These are phyloP conservation scores for Colletotrichum falcatum DNA, from an alignment of 2,329 filamentous ascomycete species.

Conservation along the genomic window DNA sequence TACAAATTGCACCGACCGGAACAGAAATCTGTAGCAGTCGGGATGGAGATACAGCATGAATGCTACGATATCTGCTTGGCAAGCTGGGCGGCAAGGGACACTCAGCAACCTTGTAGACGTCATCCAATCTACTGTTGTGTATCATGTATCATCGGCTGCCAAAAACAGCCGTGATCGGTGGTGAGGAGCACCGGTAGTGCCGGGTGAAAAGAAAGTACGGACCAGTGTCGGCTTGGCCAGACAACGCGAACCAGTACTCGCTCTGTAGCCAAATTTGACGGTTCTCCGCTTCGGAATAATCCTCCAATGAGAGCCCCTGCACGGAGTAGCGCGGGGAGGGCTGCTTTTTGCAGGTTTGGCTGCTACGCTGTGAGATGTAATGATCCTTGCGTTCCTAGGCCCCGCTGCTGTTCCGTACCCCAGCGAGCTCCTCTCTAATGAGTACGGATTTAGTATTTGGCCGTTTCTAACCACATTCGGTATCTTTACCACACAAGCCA, in stretches of 20 bases:
- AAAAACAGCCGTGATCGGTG: constrained; percentile 16
- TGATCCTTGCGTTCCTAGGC: constrained; percentile 29
- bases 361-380: constrained; percentile 14
- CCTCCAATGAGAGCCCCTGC: constrained; percentile 26
- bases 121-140: constrained; percentile 18
- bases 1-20: constrained; percentile 27
- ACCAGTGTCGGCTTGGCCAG: constrained; percentile 4
- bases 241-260: neutral
- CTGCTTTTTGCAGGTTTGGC: constrained; percentile 2
- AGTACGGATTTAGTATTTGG: no score
- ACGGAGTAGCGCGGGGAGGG: constrained; percentile 3
- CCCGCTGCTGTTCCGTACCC: neutral
- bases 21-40: neutral
- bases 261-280: neutral
- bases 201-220: constrained; percentile 1
- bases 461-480: no score
- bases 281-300: constrained; percentile 6
- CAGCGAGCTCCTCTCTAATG: no score
- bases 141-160: neutral
- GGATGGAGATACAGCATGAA: constrained; percentile 7
- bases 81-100: neutral
- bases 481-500: no score
- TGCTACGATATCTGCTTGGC: neutral
- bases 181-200: constrained; percentile 11
- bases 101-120: constrained; percentile 22